These are phyloP conservation scores for Dissoconium aciculare DNA, from an alignment of 2,329 filamentous ascomycete species.

Conservation along the genomic window DNA sequence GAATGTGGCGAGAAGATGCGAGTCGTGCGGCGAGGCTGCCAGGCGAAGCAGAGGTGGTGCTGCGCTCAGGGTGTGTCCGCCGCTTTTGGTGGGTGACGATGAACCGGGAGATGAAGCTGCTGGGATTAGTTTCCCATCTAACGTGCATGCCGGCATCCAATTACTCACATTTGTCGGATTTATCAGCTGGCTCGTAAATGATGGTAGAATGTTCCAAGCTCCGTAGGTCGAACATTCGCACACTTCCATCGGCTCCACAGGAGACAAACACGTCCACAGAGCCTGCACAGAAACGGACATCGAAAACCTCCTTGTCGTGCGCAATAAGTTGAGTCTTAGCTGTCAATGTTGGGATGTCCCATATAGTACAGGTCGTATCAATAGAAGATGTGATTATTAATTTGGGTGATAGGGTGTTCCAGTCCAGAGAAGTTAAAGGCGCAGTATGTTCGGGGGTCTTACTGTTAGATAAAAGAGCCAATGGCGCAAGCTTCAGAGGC, in stretches of 20 bases:
- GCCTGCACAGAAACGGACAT: conserved; percentile 94
- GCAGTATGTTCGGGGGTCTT: conserved; percentile 98
- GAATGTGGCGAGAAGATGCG: conserved; percentile 92
- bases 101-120: conserved; percentile 30
- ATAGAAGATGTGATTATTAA: conserved; percentile 98
- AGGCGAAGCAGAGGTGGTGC: conserved; percentile 58
- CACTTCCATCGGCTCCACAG: conserved; percentile 92
- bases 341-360: conserved; percentile 95
- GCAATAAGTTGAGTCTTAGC: conserved; percentile 97
- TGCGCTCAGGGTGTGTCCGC: conserved; percentile 48
- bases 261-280: conserved; percentile 98
- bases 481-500: conserved; percentile 72
- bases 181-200: conserved; percentile 92
- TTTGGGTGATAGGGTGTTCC: conserved; percentile 94
- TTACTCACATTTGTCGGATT: conserved; percentile 42
- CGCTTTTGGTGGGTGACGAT: conserved; percentile 61
- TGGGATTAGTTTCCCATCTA: background rate
- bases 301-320: conserved; percentile 97
- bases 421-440: conserved; percentile 88
- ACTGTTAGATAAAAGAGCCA: conserved; percentile 88
- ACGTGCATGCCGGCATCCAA: too few relatives aligned
- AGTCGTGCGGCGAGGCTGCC: conserved; percentile 85
- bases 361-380: conserved; percentile 97
- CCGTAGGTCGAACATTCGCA: conserved; percentile 94
- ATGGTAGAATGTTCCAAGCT: conserved; percentile 97